Evolutionary conservation across 202 grass and related monocot genomes (phyloP), one percentile per base, ranked within the genome.

Genomic region (Schoenoplectus tabernaemontani): DNA sequence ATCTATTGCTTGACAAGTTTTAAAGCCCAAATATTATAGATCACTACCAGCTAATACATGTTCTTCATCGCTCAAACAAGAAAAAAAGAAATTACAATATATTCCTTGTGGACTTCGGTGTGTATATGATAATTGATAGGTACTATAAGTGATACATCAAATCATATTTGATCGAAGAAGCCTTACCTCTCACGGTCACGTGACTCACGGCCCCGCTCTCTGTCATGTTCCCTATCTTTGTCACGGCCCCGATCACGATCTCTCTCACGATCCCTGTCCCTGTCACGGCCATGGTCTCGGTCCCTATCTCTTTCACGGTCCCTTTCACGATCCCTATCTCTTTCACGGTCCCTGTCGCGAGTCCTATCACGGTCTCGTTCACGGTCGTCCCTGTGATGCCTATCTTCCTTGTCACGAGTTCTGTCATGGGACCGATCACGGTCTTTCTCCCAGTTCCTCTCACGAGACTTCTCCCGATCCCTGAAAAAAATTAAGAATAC

Each of bases 381-480:
- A 13, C 58, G 81, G 33, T 87, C 93, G 79, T 88, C 68, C 68
- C 43, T 50, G 28, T 90, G 85, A 56, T 89, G 88, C 58, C 81
- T 81, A 37, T 85, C 83, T 68, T 96, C 90, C 51, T 84, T 86
- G 19, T 63, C 90, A 38, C 82, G 90, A 60, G 81, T 81, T 48
- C 84, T 84, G 12, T 89, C 93, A 75, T 75, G 47, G 16, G 70
- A 75, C 26, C 83, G 88, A 1, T 85, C 93, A 57, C 89, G 85
- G 7, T 90, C 90, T 77, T 78, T 88, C 46, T 96, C 92, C 4
- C 85, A 59, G 19, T 88, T 87, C 64, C 81, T 88, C 82, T 97
- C 93, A 76, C 81, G 87, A 60, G 90, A 93, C 39, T 97, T 93
- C 50, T 93, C 93, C 63, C 34, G 78, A 54, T 93, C 90, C 87